Evolutionary conservation across 176 grass and related monocot species (phyloP).

Genomic region (Tillandsia leiboldiana): DNA sequence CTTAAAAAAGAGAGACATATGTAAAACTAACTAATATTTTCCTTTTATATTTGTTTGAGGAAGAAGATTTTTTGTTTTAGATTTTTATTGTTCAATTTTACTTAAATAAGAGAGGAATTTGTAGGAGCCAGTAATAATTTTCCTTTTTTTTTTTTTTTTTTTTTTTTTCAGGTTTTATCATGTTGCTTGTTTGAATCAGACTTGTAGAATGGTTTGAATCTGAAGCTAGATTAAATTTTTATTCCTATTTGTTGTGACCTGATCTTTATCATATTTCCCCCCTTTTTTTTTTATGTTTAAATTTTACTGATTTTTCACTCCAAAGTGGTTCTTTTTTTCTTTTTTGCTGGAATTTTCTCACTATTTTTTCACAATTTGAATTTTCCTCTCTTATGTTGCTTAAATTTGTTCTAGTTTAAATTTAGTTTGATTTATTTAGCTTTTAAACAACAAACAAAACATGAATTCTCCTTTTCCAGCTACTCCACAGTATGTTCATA

Average conservation of each 20-base stretch:
- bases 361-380: neutral
- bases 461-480: neutral
- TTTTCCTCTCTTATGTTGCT: neutral
- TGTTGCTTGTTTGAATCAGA: too few relatives aligned
- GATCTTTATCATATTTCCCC: neutral
- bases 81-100: too few relatives aligned
- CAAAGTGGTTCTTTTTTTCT: neutral
- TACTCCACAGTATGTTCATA: neutral
- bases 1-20: neutral
- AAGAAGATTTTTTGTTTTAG: too few relatives aligned
- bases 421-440: neutral
- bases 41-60: neutral
- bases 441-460: neutral
- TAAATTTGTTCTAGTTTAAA: constrained; percentile 3
- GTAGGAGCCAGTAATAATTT: neutral
- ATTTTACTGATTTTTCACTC: neutral
- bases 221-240: neutral
- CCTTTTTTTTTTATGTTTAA: neutral
- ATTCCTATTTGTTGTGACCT: neutral
- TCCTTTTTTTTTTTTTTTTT: neutral
- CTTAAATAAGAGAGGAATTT: too few relatives aligned
- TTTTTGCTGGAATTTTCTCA: constrained; percentile 3
- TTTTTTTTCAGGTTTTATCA: neutral
- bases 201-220: too few relatives aligned
- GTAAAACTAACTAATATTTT: constrained; percentile 1